These are phyloP conservation scores for Dichomitus squalens DNA, from an alignment of 1,284 basidiomycete species.

Conservation along the genomic window DNA sequence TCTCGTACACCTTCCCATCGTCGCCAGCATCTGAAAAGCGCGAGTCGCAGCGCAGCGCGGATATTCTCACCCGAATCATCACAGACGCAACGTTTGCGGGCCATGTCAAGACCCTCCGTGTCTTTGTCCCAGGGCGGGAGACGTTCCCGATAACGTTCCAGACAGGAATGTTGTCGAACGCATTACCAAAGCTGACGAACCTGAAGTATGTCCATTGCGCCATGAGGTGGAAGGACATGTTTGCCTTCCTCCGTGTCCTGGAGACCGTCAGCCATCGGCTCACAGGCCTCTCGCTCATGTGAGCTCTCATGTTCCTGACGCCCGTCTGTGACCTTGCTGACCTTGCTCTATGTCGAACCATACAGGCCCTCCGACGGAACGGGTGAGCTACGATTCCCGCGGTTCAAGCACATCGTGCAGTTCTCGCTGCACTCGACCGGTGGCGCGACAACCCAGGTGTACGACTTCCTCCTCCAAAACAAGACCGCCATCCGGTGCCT, in stretches of 20 bases:
- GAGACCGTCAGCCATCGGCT: constrained; percentile 53
- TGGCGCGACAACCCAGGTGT: constrained; percentile 40
- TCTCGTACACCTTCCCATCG: background rate
- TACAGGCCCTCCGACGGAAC: constrained; percentile 51
- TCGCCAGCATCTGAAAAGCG: constrained; percentile 42
- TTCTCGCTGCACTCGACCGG: constrained; percentile 52
- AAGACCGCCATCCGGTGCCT: constrained; percentile 55
- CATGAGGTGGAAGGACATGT: constrained; percentile 56
- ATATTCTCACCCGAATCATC: constrained; percentile 68
- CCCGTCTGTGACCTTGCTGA: background rate
- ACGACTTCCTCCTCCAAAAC: constrained; percentile 55
- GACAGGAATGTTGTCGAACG: constrained; percentile 72
- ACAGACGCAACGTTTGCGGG: constrained; percentile 60
- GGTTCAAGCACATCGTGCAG: constrained; percentile 59
- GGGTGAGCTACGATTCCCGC: constrained; percentile 54
- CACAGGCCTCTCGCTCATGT: constrained; percentile 57
- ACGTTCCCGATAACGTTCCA: constrained; percentile 63
- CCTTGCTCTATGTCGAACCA: background rate
- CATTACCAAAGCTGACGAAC: constrained; percentile 61
- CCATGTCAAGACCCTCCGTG: constrained; percentile 56
- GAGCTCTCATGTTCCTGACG: constrained; percentile 24
- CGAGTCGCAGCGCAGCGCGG: constrained; percentile 68
- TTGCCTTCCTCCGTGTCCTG: constrained; percentile 52
- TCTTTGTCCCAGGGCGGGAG: constrained; percentile 55
- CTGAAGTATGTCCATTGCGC: constrained; percentile 61